Conservation (phyloP, 2,329 filamentous ascomycete genomes). For the Pseudonectria foliicola region DNA sequence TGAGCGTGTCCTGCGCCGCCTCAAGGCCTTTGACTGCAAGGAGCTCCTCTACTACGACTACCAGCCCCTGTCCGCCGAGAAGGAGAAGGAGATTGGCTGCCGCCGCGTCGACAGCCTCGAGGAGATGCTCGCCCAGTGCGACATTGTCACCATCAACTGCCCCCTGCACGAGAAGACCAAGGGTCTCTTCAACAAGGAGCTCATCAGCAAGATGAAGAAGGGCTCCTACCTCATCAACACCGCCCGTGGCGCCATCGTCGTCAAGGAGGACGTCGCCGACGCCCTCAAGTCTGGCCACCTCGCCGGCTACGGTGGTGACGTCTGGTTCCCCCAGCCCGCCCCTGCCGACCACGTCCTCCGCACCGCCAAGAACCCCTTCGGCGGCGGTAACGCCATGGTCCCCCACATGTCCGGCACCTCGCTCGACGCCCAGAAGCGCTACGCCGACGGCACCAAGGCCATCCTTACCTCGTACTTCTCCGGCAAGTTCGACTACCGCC, state of each 20-base stretch:
- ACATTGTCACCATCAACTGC: constrained; percentile 99
- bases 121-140: constrained; percentile 90
- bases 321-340: constrained; percentile 97
- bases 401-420: constrained; percentile 98
- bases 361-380: constrained; percentile 88
- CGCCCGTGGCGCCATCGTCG: constrained; percentile 94
- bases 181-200: constrained; percentile 96
- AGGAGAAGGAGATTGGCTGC: constrained; percentile 93
- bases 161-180: constrained; percentile 96
- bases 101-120: constrained; percentile 81
- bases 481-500: constrained; percentile 79
- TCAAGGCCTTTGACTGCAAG: constrained; percentile 99
- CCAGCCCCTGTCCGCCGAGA: constrained; percentile 80
- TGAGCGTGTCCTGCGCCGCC: constrained; percentile 90
- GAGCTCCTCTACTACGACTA: constrained; percentile 99
- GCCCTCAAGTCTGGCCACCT: constrained; percentile 89
- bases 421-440: constrained; percentile 93
- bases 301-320: constrained; percentile 79
- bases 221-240: constrained; percentile 98
- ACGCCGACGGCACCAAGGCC: constrained; percentile 78
- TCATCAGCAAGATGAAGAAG: constrained; percentile 98
- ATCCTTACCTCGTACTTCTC: constrained; percentile 89
- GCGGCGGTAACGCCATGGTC: constrained; percentile 97
- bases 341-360: constrained; percentile 89
- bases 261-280: constrained; percentile 97